Evolutionary conservation across 305 asterid species (phyloP), one percentile per base, ranked within the genome.

Genomic region (Solanum hybrid): DNA sequence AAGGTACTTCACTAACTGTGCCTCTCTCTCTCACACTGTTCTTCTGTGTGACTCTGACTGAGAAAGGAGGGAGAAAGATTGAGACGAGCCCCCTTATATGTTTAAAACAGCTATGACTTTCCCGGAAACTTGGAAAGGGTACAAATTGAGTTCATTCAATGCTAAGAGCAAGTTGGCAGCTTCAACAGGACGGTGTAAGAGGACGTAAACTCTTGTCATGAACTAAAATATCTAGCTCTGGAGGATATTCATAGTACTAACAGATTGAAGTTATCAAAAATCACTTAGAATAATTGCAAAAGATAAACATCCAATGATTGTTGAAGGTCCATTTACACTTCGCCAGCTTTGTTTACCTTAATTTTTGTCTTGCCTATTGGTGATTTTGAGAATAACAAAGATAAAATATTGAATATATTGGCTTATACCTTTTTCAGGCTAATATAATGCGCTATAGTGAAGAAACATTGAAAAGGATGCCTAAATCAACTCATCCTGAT

Each of bases 371-470:
- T 85, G 88, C 76, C n/a, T 85, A 56, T 34, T 31, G 31, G 31
- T 51, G 46, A 85, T 84, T 84, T 46, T 84, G 42, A 84, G 75
- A 22, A 42, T 51, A 20, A 10, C 13, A 32, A 56, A 85, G 46
- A 85, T 56, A 5, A 51, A 51, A 51, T 85, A 72, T 56, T 56
- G 38, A 20, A 27, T 11, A 40, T 87, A 29, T 87, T 13, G 42
- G 72, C 85, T 90, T 88, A 34, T 79, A 27, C 42, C 81, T 31
- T 76, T 82, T 90, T 66, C 90, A 97, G 99, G 97, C 96, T 34
- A 97, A 95, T 92, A 96, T 97, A 89, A 93, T 95, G 92, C 96
- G 90, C 38, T 94, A 93, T 66, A 95, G 93, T 91, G 94, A 94
- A 91, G 98, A 96, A 85, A 89, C 91, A 24, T 90, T 91, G 81